Percentiles rank a stretch among this genome's conserved stretches.
Evolutionary conservation across 2,329 filamentous ascomycete species (phyloP).

Genomic region (Sarocladiaceae sp.): DNA sequence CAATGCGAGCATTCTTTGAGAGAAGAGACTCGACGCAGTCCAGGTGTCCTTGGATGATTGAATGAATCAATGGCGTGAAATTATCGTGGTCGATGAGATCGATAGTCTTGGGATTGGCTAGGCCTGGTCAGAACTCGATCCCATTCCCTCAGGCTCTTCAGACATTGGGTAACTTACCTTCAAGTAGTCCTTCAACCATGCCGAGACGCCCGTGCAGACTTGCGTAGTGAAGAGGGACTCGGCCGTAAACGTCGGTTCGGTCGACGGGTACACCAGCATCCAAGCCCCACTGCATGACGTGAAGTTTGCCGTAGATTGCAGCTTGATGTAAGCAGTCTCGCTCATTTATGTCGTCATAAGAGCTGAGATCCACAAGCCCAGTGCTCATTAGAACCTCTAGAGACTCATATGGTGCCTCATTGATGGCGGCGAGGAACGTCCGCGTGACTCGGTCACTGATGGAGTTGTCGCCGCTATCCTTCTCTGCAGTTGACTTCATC

Average conservation of each 20-base stretch:
- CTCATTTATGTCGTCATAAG: constrained; percentile 96
- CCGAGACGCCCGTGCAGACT: constrained; percentile 88
- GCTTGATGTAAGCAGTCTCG: constrained; percentile 94
- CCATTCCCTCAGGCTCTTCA: too few species aligned
- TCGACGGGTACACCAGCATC: constrained; percentile 67
- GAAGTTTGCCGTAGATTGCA: constrained; percentile 82
- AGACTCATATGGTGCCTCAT: constrained; percentile 73
- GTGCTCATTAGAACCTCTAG: constrained; percentile 74
- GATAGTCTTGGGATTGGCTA: constrained; percentile 66
- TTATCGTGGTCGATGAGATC: constrained; percentile 93
- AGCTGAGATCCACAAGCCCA: constrained; percentile 78
- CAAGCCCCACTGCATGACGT: constrained; percentile 73
- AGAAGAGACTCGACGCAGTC: constrained; percentile 76
- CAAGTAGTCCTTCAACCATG: constrained; percentile 70
- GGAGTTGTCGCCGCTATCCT: constrained; percentile 51
- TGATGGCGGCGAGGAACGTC: constrained; percentile 84
- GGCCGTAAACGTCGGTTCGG: constrained; percentile 85
- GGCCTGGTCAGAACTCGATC: neutral
- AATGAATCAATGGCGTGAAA: constrained; percentile 91
- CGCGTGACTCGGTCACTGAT: constrained; percentile 74
- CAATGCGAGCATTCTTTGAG: constrained; percentile 71
- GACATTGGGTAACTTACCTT: constrained; percentile 36
- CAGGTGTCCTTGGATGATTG: constrained; percentile 81
- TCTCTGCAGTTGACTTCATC: constrained; percentile 47
- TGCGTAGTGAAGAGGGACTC: constrained; percentile 90